phyloP scores from a whole-genome alignment of 2,329 filamentous ascomycete species.

The Pestalotiopsis sp. region DNA sequence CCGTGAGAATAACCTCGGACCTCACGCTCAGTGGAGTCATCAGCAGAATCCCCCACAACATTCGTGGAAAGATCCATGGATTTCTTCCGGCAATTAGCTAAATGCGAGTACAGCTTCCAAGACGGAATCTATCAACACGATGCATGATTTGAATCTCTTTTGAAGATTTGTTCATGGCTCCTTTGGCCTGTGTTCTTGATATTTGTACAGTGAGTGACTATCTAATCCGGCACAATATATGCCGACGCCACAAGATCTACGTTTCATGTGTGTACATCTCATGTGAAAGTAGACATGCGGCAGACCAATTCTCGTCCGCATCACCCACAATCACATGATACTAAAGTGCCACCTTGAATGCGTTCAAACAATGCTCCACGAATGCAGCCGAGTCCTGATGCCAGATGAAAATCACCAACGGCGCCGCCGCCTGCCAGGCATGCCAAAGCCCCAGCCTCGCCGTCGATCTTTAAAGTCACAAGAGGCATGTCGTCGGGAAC shows the following conservation, averaged over 20 bases:
- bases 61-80: slow-evolving; percentile 1
- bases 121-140: too few species aligned
- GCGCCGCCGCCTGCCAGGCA: background rate
- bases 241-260: background rate
- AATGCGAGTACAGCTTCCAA: too few species aligned
- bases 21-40: slow-evolving; percentile 3
- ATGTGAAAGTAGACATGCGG: background rate
- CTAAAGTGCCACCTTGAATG: background rate
- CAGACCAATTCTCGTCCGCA: background rate
- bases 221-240: background rate
- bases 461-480: background rate
- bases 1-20: slow-evolving; percentile 8
- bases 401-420: background rate
- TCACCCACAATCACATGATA: background rate
- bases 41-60: background rate
- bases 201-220: background rate
- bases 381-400: background rate
- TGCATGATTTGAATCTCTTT: too few species aligned
- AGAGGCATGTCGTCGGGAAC: background rate
- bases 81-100: background rate
- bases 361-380: slow-evolving; percentile 3
- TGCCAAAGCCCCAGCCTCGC: background rate
- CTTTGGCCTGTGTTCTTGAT: background rate
- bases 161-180: background rate
- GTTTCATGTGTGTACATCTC: background rate